These are phyloP conservation scores for Talaromyces sp. DNA, from an alignment of 2,329 filamentous ascomycete species.

Conservation along the genomic window DNA sequence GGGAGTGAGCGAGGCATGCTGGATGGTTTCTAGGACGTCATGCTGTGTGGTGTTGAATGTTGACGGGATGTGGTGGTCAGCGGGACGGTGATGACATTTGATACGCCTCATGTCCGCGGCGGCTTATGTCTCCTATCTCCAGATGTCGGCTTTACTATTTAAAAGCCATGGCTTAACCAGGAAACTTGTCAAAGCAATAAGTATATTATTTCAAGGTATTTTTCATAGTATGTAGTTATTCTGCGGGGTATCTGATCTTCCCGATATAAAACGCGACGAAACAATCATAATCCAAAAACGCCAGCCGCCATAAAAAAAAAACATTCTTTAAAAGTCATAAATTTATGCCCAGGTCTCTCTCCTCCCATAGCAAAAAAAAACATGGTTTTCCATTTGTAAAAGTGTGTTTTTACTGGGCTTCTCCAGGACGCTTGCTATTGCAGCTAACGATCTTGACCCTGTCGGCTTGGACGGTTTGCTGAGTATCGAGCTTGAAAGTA, in stretches of 20 bases:
- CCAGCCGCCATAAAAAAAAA: background rate
- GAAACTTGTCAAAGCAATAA: background rate
- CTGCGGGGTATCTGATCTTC: constrained; percentile 4
- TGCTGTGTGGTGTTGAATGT: background rate
- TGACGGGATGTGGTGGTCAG: background rate
- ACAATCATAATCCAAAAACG: background rate
- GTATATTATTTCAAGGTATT: background rate
- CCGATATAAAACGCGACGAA: background rate
- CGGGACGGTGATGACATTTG: background rate
- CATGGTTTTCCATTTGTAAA: background rate
- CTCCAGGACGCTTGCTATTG: constrained; percentile 77
- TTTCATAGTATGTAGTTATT: background rate
- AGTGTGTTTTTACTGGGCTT: constrained; percentile 29
- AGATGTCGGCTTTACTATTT: background rate
- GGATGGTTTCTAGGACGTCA: background rate
- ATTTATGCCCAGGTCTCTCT: background rate
- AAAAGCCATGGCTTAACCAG: no score
- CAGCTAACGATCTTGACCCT: constrained; percentile 99
- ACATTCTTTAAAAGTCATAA: background rate
- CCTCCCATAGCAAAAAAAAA: background rate
- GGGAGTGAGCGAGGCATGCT: constrained; percentile 45
- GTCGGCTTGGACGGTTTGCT: constrained; percentile 70
- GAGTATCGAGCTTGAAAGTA: constrained; percentile 94
- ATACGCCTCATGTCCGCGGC: background rate
- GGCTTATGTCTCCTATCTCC: no score